Evolutionary conservation across 2,329 filamentous ascomycete species (phyloP).

Genomic region (Beauveria caledonica): DNA sequence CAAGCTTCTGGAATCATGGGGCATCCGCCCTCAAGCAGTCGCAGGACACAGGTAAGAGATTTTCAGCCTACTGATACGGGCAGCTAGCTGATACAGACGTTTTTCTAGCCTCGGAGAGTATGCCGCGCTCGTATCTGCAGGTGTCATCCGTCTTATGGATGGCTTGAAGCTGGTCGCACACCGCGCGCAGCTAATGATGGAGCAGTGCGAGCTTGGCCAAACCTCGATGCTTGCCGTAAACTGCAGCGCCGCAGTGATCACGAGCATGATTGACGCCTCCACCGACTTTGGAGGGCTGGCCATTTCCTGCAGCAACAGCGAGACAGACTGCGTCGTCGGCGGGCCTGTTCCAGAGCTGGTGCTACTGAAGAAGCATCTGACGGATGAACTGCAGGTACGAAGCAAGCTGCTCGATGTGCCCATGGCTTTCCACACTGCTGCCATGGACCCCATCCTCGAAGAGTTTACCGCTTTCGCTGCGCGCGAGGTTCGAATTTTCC

Average conservation of each 20-base stretch:
- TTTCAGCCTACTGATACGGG: not conserved
- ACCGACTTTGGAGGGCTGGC: constrained; percentile 11
- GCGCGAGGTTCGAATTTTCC: not conserved
- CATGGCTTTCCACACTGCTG: constrained; percentile 22
- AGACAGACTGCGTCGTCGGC: constrained; percentile 22
- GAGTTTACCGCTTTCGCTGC: constrained; percentile 12
- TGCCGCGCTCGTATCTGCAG: constrained; percentile 18
- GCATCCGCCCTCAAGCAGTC: constrained; percentile 16
- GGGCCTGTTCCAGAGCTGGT: constrained; percentile 16
- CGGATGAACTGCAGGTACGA: constrained; percentile 18
- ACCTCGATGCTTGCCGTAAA: constrained; percentile 18
- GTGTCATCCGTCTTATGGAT: constrained; percentile 14
- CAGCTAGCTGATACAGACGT: not conserved
- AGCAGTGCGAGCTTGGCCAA: constrained; percentile 12
- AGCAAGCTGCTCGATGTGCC: constrained; percentile 19
- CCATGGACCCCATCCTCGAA: constrained; percentile 20
- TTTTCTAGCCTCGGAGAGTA: constrained; percentile 19
- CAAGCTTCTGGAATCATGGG: constrained; percentile 20
- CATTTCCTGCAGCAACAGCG: constrained; percentile 25
- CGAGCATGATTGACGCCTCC: not conserved
- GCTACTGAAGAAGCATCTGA: constrained; percentile 8
- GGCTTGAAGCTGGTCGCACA: constrained; percentile 17
- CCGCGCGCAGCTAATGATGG: constrained; percentile 17
- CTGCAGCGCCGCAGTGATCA: constrained; percentile 12
- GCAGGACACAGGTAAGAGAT: constrained; percentile 18